These are phyloP conservation scores for Amaranthus palmeri DNA, from an alignment of 148 eudicot species.

Conservation along the genomic window DNA sequence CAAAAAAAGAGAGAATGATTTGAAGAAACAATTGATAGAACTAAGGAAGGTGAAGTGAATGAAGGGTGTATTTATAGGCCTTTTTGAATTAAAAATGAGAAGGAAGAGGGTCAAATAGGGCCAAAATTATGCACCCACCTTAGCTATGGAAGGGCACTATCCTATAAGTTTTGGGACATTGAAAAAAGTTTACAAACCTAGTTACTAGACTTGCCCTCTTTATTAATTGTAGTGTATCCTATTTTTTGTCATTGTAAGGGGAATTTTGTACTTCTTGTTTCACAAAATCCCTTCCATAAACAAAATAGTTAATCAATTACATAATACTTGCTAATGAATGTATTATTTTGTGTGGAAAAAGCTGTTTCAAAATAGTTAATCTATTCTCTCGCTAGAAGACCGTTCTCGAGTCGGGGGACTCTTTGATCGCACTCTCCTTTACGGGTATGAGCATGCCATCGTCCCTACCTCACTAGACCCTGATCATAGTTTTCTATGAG, in stretches of 20 bases:
- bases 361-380: no score
- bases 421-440: no score
- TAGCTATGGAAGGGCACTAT: slow-evolving; percentile 19
- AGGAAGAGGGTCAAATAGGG: slow-evolving; percentile 8
- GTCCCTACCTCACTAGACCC: no score
- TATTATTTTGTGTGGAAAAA: no score
- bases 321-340: no score
- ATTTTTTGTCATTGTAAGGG: slow-evolving; percentile 8
- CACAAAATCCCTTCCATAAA: neutral
- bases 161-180: slow-evolving; percentile 11
- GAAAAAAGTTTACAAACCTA: neutral
- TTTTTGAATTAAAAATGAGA: neutral
- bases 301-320: neutral
- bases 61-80: slow-evolving; percentile 25
- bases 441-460: no score
- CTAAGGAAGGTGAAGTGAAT: neutral
- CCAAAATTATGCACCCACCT: slow-evolving; percentile 30
- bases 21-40: slow-evolving; percentile 8
- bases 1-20: neutral
- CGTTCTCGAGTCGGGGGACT: no score
- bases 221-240: slow-evolving; percentile 11
- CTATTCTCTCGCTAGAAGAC: no score
- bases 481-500: no score
- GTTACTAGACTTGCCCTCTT: neutral
- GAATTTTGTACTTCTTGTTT: neutral